These are phyloP conservation scores for Penicillium sp. DNA, from an alignment of 2,329 filamentous ascomycete species.

Conservation along the genomic window DNA sequence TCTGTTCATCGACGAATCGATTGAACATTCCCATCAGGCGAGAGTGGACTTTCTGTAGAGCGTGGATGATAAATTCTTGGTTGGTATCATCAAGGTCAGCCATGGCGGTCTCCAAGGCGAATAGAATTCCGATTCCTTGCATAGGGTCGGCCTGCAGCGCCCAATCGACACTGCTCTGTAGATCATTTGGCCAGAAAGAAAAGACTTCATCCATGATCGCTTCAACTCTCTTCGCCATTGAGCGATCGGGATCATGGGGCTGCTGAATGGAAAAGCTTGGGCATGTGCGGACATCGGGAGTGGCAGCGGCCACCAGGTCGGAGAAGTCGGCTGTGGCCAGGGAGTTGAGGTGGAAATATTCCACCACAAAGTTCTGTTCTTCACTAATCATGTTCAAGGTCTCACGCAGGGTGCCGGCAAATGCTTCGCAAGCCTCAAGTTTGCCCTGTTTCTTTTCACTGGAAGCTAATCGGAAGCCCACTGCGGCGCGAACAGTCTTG, in stretches of 20 bases:
- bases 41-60: slow-evolving; percentile 75
- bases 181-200: slow-evolving; percentile 72
- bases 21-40: slow-evolving; percentile 73
- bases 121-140: slow-evolving; percentile 86
- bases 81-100: slow-evolving; percentile 81
- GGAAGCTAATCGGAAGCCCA: slow-evolving; percentile 44
- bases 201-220: slow-evolving; percentile 88
- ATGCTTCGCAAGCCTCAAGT: slow-evolving; percentile 75
- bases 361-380: slow-evolving; percentile 96
- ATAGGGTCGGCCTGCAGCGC: slow-evolving; percentile 75
- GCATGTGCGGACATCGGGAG: slow-evolving; percentile 66
- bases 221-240: slow-evolving; percentile 79
- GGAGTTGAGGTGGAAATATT: slow-evolving; percentile 93
- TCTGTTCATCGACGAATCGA: slow-evolving; percentile 90
- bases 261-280: slow-evolving; percentile 71
- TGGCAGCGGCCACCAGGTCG: slow-evolving; percentile 67
- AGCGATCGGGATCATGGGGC: slow-evolving; percentile 83
- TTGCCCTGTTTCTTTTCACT: slow-evolving; percentile 60
- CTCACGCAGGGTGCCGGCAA: slow-evolving; percentile 76
- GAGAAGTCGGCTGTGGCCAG: slow-evolving; percentile 78
- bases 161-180: slow-evolving; percentile 81
- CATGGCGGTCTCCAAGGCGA: slow-evolving; percentile 74
- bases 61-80: slow-evolving; percentile 82
- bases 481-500: slow-evolving; percentile 61
- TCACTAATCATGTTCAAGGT: slow-evolving; percentile 79